Evolutionary conservation across 495 filamentous ascomycete genomes (phyloP), one percentile per base, ranked within the genome.

Genomic region (Xylaria intraflava): DNA sequence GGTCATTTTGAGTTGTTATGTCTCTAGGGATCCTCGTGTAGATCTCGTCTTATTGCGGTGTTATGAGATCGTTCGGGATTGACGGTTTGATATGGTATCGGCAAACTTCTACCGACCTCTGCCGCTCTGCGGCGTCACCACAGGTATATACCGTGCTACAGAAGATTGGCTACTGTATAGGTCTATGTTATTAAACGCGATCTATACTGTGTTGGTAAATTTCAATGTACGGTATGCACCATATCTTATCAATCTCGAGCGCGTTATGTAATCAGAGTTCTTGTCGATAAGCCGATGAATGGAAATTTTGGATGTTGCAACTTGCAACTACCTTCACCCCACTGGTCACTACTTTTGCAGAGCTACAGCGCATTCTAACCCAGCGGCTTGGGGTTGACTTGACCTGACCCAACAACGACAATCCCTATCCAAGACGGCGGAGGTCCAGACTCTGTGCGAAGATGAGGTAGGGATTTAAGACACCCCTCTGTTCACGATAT

Each of bases 1-100:
- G 33, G 86, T 78, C 90, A 95, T 96, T 19, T 56, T 72, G n/a
- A 56, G 48, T 44, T 36, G 24, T 17, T 35, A 9, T 11, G 27
- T 36, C 11, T 30, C 5, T 5, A 26, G 33, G 6, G 26, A n/a
- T n/a, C n/a, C n/a, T n/a, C n/a, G n/a, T n/a, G n/a, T n/a, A n/a
- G n/a, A n/a, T n/a, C n/a, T n/a, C n/a, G n/a, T n/a, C n/a, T n/a
- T n/a, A n/a, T n/a, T n/a, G n/a, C n/a, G n/a, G n/a, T n/a, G n/a
- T n/a, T n/a, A n/a, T n/a, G n/a, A n/a, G n/a, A n/a, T n/a, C n/a
- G n/a, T n/a, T n/a, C n/a, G n/a, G n/a, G n/a, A n/a, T n/a, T n/a
- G n/a, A n/a, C n/a, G n/a, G n/a, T n/a, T n/a, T n/a, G n/a, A n/a
- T n/a, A n/a, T n/a, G n/a, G n/a, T n/a, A n/a, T n/a, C n/a, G n/a